A percentile compares a stretch with the other conserved stretches of the same genome.
Evolutionary conservation across 768 basidiomycete species (phyloP).

Genomic region (Tephrocybe sp.): DNA sequence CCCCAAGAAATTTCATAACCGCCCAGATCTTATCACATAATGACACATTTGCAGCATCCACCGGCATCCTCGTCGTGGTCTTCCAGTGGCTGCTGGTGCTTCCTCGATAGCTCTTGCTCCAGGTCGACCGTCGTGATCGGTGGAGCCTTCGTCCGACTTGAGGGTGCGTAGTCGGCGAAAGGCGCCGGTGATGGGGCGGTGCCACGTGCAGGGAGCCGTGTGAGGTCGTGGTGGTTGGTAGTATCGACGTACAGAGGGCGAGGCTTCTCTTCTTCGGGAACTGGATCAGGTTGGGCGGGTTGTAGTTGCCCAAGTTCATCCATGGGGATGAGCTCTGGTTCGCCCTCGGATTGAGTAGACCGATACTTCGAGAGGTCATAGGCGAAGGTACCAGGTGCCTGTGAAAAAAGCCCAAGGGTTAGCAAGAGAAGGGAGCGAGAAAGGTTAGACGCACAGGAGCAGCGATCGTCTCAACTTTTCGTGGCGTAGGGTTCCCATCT

Average conservation of each 20-base stretch:
- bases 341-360: slow-evolving; percentile 34
- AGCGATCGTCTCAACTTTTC: slow-evolving; percentile 35
- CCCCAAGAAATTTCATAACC: not conserved
- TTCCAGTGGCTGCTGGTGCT: slow-evolving; percentile 43
- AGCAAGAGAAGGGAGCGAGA: slow-evolving; percentile 1
- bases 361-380: slow-evolving; percentile 73
- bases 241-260: slow-evolving; percentile 15
- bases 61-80: slow-evolving; percentile 46
- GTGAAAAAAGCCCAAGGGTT: not conserved
- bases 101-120: slow-evolving; percentile 21
- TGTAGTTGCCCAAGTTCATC: slow-evolving; percentile 59
- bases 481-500: slow-evolving; percentile 64
- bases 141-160: slow-evolving; percentile 14
- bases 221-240: slow-evolving; percentile 24
- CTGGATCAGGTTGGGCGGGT: slow-evolving; percentile 16
- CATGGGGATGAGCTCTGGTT: slow-evolving; percentile 50
- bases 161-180: slow-evolving; percentile 58
- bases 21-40: slow-evolving; percentile 58
- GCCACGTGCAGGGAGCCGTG: slow-evolving; percentile 24
- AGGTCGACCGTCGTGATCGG: slow-evolving; percentile 26
- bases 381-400: slow-evolving; percentile 85
- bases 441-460: slow-evolving; percentile 55
- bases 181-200: slow-evolving; percentile 56
- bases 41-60: slow-evolving; percentile 79
- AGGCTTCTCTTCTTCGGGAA: slow-evolving; percentile 22